phyloP scores from a whole-genome alignment of 257 asterid species.

The Solanum chmielewskii region DNA sequence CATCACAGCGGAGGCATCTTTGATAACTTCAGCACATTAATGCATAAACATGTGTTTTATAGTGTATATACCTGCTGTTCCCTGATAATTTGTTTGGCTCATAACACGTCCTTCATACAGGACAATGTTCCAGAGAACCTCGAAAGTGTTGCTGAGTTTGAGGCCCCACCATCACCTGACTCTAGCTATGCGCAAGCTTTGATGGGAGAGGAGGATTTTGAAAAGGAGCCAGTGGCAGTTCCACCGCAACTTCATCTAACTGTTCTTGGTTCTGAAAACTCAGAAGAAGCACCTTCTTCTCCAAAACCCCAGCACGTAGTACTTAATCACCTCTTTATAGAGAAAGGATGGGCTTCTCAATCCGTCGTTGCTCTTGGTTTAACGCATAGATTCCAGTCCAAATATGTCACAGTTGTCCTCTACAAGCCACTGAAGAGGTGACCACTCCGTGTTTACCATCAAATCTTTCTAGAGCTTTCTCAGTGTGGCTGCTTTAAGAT shows the following conservation, averaged over 20 bases:
- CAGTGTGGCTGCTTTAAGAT: neutral
- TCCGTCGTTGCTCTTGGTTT: constrained; percentile 76
- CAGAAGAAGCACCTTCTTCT: constrained; percentile 23
- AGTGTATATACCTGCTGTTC: neutral
- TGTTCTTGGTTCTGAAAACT: constrained; percentile 27
- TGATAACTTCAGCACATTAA: neutral
- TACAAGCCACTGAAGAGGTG: constrained; percentile 80
- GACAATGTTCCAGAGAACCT: constrained; percentile 72
- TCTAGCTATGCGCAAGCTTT: constrained; percentile 57
- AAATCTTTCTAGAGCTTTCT: neutral
- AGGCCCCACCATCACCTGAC: constrained; percentile 83
- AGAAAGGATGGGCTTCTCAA: constrained; percentile 59
- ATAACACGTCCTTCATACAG: constrained; percentile 15
- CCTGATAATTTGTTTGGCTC: neutral
- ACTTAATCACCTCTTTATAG: constrained; percentile 78
- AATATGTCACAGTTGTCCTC: constrained; percentile 79
- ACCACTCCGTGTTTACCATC: neutral
- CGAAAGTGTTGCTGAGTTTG: constrained; percentile 68
- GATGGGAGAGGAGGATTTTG: constrained; percentile 64
- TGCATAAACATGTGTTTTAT: neutral
- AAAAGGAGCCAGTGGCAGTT: constrained; percentile 58
- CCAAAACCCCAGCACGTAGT: constrained; percentile 71
- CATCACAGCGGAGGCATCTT: neutral
- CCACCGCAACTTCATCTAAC: constrained; percentile 72
- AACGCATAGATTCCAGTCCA: constrained; percentile 73